A percentile compares a stretch with the other conserved stretches of the same genome.
Evolutionary conservation across 495 filamentous ascomycete species (phyloP).

Genomic region (Xylaria scruposa): DNA sequence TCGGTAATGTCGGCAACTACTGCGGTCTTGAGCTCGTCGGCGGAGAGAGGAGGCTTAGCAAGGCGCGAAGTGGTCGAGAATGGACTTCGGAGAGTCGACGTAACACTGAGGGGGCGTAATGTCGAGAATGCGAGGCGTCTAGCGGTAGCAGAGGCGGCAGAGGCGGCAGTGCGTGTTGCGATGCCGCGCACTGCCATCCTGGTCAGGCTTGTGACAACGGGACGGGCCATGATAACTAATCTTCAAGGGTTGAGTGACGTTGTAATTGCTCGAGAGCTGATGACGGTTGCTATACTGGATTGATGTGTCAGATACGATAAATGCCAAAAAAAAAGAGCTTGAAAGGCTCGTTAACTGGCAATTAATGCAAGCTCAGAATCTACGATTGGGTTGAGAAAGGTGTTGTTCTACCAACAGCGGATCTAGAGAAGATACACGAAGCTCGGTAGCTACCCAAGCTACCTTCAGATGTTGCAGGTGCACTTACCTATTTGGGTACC

Average conservation of each 20-base stretch:
- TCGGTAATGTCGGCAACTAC: constrained; percentile 44
- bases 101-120: constrained; percentile 9
- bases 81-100: constrained; percentile 10
- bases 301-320: not conserved
- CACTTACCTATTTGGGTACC: not conserved
- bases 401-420: not conserved
- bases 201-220: constrained; percentile 35
- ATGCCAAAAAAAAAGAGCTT: not conserved
- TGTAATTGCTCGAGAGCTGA: not conserved
- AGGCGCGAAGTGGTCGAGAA: constrained; percentile 37
- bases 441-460: not conserved
- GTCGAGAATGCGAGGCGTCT: constrained; percentile 23
- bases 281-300: not conserved
- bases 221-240: constrained; percentile 39
- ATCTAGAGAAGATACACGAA: not conserved
- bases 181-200: constrained; percentile 32
- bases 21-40: constrained; percentile 31
- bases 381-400: not conserved
- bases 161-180: constrained; percentile 22
- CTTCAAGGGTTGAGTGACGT: not conserved
- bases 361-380: constrained; percentile 8
- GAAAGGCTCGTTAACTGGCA: not conserved
- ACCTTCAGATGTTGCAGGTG: not conserved
- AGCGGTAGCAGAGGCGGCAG: constrained; percentile 10
- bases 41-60: constrained; percentile 29